Base-by-base conservation (phyloP, 345 rosid species). In the Boechera stricta region DNA sequence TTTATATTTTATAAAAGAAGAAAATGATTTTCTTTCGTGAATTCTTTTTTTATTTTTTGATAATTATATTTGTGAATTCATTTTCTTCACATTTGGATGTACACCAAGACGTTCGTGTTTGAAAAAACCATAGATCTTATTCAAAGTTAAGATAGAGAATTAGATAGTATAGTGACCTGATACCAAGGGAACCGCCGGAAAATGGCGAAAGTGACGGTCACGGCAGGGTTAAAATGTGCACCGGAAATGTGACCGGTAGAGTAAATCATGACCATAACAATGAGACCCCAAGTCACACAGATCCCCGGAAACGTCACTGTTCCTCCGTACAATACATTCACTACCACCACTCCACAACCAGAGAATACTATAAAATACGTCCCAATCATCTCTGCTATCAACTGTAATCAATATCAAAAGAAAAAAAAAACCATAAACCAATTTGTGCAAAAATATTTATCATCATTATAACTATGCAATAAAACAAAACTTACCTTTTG, bases 151-250 rank as follows among this genome's bases (percentile, higher is more conserved):
- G 13, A 38, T 21, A 64, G 31, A 26, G 16, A 16, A n/a, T 45
- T 44, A 42, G 7, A 26, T 7, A 69, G 45, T 67, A 2, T 44
- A 44, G 2, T 44, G n/a, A 81, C 98, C 87, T 87, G 81, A 58
- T 56, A 51, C n/a, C 38, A 52, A 4, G 92, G 91, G 31, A 91
- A 87, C 12, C 84, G 82, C 6, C 87, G 75, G 57, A 87, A 87
- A 78, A 87, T 36, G 10, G 95, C 88, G 2, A 81, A 83, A 35
- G 92, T 74, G 48, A 93, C n/a, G 61, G 98, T 89, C 48, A 93
- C 93, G 3, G 93, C 90, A 1, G 90, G 94, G 31, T 92, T 89
- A 69, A 92, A 86, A 85, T 92, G 94, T 26, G 91, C 98, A 10
- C 97, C 97, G 18, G 98, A 93, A 11, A 91, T 84, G 70, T 89